These are phyloP conservation scores for Penicillium chermesinum DNA, from an alignment of 495 filamentous ascomycete species.

Conservation along the genomic window DNA sequence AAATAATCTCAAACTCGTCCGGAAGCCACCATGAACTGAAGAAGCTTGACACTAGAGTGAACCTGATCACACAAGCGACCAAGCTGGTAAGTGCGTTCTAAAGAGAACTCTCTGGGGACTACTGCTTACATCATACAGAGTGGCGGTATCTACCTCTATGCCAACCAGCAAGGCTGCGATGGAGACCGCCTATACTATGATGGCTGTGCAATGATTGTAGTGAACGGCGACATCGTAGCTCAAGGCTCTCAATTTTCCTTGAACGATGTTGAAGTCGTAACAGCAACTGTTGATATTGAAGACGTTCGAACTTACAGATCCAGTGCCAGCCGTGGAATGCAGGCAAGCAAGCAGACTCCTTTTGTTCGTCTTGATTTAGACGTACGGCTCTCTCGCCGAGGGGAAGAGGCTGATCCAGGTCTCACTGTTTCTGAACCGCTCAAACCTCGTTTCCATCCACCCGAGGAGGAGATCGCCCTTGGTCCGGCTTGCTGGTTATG, in stretches of 20 bases:
- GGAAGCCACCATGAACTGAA: slow-evolving; percentile 68
- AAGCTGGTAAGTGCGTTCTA: slow-evolving; percentile 40
- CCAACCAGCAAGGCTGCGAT: slow-evolving; percentile 71
- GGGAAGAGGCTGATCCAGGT: slow-evolving; percentile 35
- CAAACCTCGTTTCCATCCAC: slow-evolving; percentile 50
- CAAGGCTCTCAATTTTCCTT: slow-evolving; percentile 71
- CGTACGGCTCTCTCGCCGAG: slow-evolving; percentile 27
- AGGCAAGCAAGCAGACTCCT: slow-evolving; percentile 34
- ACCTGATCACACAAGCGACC: slow-evolving; percentile 73
- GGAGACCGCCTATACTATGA: slow-evolving; percentile 64
- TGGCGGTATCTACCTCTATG: slow-evolving; percentile 74
- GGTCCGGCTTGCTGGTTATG: slow-evolving; percentile 72
- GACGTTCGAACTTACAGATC: slow-evolving; percentile 44
- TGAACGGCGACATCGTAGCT: slow-evolving; percentile 67
- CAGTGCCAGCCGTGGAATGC: slow-evolving; percentile 34
- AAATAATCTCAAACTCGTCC: slow-evolving; percentile 74
- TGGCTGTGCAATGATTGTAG: slow-evolving; percentile 72
- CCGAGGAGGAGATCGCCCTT: slow-evolving; percentile 73
- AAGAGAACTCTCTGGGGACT: background rate
- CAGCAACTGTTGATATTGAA: slow-evolving; percentile 76
- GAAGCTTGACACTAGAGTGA: slow-evolving; percentile 69
- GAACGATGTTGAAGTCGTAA: slow-evolving; percentile 78
- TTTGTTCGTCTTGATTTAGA: slow-evolving; percentile 36
- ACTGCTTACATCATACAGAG: slow-evolving; percentile 27
- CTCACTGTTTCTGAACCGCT: slow-evolving; percentile 39